phyloP scores from a whole-genome alignment of 1,284 basidiomycete genomes.

The Pascua guehoae region DNA sequence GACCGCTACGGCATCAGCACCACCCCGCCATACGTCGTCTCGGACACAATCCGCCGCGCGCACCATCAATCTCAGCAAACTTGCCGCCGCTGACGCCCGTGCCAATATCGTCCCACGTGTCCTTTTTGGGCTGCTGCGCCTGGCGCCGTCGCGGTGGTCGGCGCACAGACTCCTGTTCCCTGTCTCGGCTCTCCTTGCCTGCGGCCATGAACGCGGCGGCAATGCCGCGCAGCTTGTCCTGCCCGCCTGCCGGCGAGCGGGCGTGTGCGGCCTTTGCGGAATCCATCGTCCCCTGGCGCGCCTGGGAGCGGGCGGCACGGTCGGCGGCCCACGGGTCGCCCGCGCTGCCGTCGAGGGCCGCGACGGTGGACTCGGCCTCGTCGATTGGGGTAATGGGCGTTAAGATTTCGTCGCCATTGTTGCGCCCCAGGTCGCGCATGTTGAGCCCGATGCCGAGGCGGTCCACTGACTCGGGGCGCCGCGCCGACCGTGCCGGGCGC shows the following conservation, averaged over 20 bases:
- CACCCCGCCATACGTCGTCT: background rate
- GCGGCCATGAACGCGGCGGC: slow-evolving; percentile 43
- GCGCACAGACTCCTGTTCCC: slow-evolving; percentile 1
- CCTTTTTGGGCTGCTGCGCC: slow-evolving; percentile 15
- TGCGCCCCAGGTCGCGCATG: background rate
- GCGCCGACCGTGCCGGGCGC: too few species aligned
- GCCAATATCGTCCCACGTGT: slow-evolving; percentile 23
- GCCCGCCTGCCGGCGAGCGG: background rate
- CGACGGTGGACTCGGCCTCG: background rate
- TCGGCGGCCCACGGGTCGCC: slow-evolving; percentile 41
- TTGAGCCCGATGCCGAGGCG: too few species aligned
- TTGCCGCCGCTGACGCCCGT: slow-evolving; percentile 31
- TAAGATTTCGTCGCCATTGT: slow-evolving; percentile 4
- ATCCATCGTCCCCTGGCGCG: slow-evolving; percentile 29
- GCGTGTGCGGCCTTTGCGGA: slow-evolving; percentile 13
- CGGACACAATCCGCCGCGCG: slow-evolving; percentile 4
- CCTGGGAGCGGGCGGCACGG: slow-evolving; percentile 30
- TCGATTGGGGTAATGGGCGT: background rate
- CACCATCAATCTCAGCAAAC: slow-evolving; percentile 48
- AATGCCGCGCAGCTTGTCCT: slow-evolving; percentile 34
- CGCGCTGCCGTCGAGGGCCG: slow-evolving; percentile 7
- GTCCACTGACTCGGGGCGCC: too few species aligned
- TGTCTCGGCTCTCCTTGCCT: slow-evolving; percentile 12
- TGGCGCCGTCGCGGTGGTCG: slow-evolving; percentile 12
- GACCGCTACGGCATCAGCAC: slow-evolving; percentile 56